Conservation (phyloP, 306 rosid species). For the Herpetospermum pedunculosum region DNA sequence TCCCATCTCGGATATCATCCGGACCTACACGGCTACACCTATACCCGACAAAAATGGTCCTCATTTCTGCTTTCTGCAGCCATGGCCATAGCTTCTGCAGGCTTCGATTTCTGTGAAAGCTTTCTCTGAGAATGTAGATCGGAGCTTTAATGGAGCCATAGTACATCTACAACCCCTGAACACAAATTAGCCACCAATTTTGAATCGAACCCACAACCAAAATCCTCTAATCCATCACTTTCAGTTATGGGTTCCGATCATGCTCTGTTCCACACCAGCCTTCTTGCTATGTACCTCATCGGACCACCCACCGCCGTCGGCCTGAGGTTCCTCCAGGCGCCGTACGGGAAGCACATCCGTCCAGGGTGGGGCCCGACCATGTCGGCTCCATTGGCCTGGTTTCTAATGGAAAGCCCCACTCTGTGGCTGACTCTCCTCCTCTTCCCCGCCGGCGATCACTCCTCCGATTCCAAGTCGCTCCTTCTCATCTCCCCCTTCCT, state of each 20-base stretch:
- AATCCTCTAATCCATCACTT: neutral
- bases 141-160: neutral
- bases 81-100: neutral
- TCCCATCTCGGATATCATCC: too few species aligned
- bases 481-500: constrained; percentile 47
- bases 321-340: constrained; percentile 65
- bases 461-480: constrained; percentile 39
- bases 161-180: neutral
- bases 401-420: constrained; percentile 80
- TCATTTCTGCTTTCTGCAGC: neutral
- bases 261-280: constrained; percentile 23
- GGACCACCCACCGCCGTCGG: constrained; percentile 51
- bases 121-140: neutral
- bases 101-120: neutral
- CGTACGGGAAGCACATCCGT: constrained; percentile 63
- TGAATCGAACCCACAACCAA: neutral
- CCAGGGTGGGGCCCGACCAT: constrained; percentile 79
- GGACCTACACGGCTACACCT: too few species aligned
- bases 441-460: constrained; percentile 44
- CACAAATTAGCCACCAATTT: neutral
- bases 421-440: constrained; percentile 61
- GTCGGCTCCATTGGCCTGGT: constrained; percentile 63
- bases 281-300: constrained; percentile 32
- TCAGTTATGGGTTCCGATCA: constrained; percentile 14
- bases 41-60: neutral